A percentile compares a stretch with the other conserved stretches of the same genome.
These are phyloP conservation scores for Colletotrichum sp. DNA, from an alignment of 2,329 filamentous ascomycete species.

Conservation along the genomic window DNA sequence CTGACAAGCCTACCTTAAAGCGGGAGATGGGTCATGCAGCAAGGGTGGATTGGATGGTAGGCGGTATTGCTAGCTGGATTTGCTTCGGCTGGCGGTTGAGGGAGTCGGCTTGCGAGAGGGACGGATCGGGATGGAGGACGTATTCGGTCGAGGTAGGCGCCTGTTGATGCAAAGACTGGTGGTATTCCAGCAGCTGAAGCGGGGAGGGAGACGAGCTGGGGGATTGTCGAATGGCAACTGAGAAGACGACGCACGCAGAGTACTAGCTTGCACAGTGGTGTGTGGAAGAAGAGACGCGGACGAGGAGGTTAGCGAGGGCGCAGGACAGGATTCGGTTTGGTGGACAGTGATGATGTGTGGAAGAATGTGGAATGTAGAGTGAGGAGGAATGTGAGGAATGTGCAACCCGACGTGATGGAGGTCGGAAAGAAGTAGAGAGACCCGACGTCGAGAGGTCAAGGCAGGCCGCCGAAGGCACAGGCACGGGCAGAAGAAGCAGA, in stretches of 20 bases:
- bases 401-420: neutral
- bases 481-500: neutral
- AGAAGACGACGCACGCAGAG: neutral
- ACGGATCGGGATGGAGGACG: constrained; percentile 4
- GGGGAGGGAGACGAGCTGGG: neutral
- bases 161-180: neutral
- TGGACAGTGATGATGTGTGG: neutral
- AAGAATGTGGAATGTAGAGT: neutral
- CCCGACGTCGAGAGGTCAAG: neutral
- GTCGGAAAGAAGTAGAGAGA: neutral
- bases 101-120: neutral
- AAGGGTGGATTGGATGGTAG: neutral
- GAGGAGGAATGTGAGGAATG: neutral
- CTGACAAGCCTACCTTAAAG: neutral
- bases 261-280: neutral
- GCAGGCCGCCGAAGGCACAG: neutral
- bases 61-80: neutral
- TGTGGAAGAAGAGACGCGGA: neutral
- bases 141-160: neutral
- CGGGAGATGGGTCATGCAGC: constrained; percentile 11
- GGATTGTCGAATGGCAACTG: neutral
- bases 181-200: neutral
- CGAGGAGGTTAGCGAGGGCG: neutral
- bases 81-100: neutral
- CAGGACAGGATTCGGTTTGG: neutral